Evolutionary conservation across 2,329 filamentous ascomycete species (phyloP), one percentile per base, ranked within the genome.

Genomic region (Fusarium secorum): DNA sequence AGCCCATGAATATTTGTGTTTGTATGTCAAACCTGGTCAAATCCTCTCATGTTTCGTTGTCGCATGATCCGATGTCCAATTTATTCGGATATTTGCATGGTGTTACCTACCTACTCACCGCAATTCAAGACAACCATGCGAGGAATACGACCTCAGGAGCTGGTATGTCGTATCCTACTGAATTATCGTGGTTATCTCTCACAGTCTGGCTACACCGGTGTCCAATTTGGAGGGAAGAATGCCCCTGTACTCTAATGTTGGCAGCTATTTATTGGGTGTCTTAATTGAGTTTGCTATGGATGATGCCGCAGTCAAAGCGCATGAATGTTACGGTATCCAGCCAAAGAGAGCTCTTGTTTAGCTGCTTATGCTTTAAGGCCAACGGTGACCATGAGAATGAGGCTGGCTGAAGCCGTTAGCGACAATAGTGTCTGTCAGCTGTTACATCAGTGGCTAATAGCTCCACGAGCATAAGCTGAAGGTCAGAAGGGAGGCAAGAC

Each of bases 321-420:
- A 33, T 45, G 17, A n/a, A 58, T n/a, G 26, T n/a, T 36, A 32
- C 38, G 8, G 28, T 22, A n/a, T 35, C 32, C 18, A 64, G 33
- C 41, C 58, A 64, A 63, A 35, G 60, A 24, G 35, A 51, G 33
- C 15, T n/a, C 22, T 38, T 39, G 22, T 45, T 51, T 24, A 33
- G 38, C 52, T 55, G 28, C 38, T 55, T 33, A 55, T 55, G 38
- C 52, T 24, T 10, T 44, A 24, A 30, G 11, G 48, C 28, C 28
- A 10, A 17, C 28, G 22, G 33, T 17, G 15, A 36, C 26, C 26
- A 18, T 45, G 20, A 14, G 22, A 63, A 55, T 48, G 45, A 64
- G 60, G 45, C 39, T 64, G 58, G 60, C 58, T 63, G 45, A 64
- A 33, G 33, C 30, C 32, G 3, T 63, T 54, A 63, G 60, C 39